Percentiles rank a stretch among this genome's conserved stretches.
These are phyloP conservation scores for Dactylellina haptotyla DNA, from an alignment of 2,329 filamentous ascomycete genomes.

Conservation along the genomic window DNA sequence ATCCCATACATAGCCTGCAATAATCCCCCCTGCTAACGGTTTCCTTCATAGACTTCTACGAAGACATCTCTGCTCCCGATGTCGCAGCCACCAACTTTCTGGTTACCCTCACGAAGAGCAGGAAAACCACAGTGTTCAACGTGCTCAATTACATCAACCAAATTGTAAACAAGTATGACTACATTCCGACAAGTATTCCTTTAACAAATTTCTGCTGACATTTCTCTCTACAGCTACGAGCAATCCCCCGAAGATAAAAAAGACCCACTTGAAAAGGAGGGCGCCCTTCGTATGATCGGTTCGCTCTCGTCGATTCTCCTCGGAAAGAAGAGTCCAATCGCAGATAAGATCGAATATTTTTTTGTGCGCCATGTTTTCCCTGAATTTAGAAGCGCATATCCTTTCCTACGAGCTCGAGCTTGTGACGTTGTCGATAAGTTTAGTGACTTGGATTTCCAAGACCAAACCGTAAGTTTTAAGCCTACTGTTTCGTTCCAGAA, in stretches of 20 bases:
- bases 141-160: slow-evolving; percentile 95
- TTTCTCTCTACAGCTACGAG: slow-evolving; percentile 57
- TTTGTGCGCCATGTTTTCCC: slow-evolving; percentile 98
- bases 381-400: slow-evolving; percentile 91
- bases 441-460: slow-evolving; percentile 95
- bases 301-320: slow-evolving; percentile 92
- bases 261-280: slow-evolving; percentile 94
- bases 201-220: neutral
- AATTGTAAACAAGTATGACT: slow-evolving; percentile 88
- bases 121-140: slow-evolving; percentile 94
- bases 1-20: neutral
- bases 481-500: neutral
- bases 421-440: slow-evolving; percentile 99
- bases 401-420: slow-evolving; percentile 90
- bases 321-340: slow-evolving; percentile 97
- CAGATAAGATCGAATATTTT: slow-evolving; percentile 97
- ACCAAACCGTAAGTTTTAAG: slow-evolving; percentile 70
- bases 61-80: slow-evolving; percentile 94
- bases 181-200: neutral
- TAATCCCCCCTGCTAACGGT: neutral
- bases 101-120: slow-evolving; percentile 89
- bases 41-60: slow-evolving; percentile 75
- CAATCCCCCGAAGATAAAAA: slow-evolving; percentile 84
- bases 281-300: slow-evolving; percentile 95
- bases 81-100: slow-evolving; percentile 97